Base-by-base conservation (phyloP, 1,284 basidiomycete genomes). In the Volvariella volvacea region DNA sequence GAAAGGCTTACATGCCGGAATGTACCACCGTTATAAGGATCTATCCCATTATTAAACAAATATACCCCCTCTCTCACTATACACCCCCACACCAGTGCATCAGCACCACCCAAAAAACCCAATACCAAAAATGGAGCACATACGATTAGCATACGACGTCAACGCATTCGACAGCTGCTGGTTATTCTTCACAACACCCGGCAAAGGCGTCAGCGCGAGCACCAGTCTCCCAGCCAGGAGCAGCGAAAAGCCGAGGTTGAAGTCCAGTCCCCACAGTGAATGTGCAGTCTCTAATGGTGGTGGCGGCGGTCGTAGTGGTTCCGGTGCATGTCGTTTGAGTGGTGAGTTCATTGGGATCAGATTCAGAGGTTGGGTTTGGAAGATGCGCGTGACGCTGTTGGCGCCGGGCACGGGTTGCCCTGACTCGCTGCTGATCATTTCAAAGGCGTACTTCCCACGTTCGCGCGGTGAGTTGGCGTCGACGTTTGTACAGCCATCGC, bases 21-120 rank as follows among this genome's bases (percentile, higher is more conserved):
- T 9, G 81, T 67, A 1, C 89, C 88, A 39, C 89, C 90, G 45
- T 81, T 75, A 56, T 96, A 96, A 20, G 92, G 92, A 57, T 94
- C 80, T 22, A 88, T 66, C 3, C 78, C 80, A 62, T 84, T 70
- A 28, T 72, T 64, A 52, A 81, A 82, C 10, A 95, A 73, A 61
- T 83, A 91, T 7, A 92, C 72, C 1, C 92, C 92, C 63, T 96
- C 93, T 55, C 82, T 79, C 47, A 96, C 92, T 95, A 41, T 33
- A 46, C 41, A 33, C 40, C 40, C 33, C 15, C 46, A 44, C 31
- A 33, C 32, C 12, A 28, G 25, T 12, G 6, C 12, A 22, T 41
- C 33, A 9, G 40, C 17, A n/a, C 20, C 33, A 44, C 22, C 25
- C 30, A 6, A 36, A 20, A 6, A 16, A 16, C 30, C 30, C 9